These are phyloP conservation scores for Tuber borchii DNA, from an alignment of 495 filamentous ascomycete species.

Conservation along the genomic window DNA sequence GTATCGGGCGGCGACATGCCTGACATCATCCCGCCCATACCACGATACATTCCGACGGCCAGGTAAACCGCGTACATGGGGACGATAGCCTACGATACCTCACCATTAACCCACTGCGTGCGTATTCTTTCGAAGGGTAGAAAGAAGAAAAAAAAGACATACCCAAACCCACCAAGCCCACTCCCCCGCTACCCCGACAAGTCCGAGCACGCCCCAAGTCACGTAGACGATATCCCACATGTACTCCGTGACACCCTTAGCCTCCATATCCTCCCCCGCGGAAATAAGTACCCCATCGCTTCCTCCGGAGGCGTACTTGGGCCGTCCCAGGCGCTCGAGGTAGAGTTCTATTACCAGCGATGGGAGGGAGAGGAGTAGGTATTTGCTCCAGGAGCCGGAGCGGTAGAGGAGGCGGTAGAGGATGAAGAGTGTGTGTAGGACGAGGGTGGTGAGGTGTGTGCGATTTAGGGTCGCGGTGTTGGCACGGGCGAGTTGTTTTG, in stretches of 20 bases:
- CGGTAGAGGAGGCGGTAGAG: constrained; percentile 57
- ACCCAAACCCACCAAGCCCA: constrained; percentile 69
- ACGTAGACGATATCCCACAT: constrained; percentile 97
- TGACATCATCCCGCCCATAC: constrained; percentile 48
- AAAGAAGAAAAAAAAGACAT: constrained; percentile 1
- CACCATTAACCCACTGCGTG: background rate
- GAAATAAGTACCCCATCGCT: constrained; percentile 49
- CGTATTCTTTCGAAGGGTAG: background rate
- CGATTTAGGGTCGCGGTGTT: constrained; percentile 68
- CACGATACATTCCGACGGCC: constrained; percentile 49
- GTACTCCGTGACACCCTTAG: constrained; percentile 86
- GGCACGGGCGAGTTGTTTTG: constrained; percentile 78
- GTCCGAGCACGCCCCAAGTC: constrained; percentile 64
- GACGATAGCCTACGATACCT: constrained; percentile 46
- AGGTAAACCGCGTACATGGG: constrained; percentile 53
- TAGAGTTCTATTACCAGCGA: constrained; percentile 71
- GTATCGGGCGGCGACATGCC: constrained; percentile 33
- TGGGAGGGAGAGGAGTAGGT: constrained; percentile 65
- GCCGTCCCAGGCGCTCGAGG: constrained; percentile 75
- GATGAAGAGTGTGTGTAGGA: constrained; percentile 66
- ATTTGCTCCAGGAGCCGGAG: constrained; percentile 47
- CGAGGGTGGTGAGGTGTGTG: constrained; percentile 66
- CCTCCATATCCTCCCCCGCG: constrained; percentile 81
- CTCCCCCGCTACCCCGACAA: constrained; percentile 64
- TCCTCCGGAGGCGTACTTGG: constrained; percentile 53